Evolutionary conservation across 441 rosid genomes (phyloP), one percentile per base, ranked within the genome.

Genomic region (Viola pubescens): DNA sequence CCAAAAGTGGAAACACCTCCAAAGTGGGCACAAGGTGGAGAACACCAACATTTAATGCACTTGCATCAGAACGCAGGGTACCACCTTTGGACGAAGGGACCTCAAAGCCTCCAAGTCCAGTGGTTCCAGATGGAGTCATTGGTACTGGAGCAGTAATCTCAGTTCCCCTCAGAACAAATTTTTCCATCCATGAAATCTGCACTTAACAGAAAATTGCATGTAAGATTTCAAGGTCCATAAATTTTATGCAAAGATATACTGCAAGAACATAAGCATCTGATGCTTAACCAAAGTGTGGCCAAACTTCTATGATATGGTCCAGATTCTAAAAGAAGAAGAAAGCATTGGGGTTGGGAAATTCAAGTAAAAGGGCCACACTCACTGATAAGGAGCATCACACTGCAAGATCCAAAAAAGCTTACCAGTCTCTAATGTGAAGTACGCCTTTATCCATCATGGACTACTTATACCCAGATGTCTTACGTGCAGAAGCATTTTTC

Each of bases 121-220:
- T 94, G 44, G 99, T 94, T 75, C 94, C 94, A 1, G 94, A 73
- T 44, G 90, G 89, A 74, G 91, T 75, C 97, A 88, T 83, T 12
- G 97, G 99, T 58, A 94, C 97, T 70, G 99, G 99, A 48, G 99
- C 99, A 53, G 85, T 88, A 70, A 94, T 94, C 82, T 90, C 94
- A 73, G 87, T 94, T 66, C 97, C 99, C 78, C 81, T 88, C 64
- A 76, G 73, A 64, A 94, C 91, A 77, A 94, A 94, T 71, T 94
- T 94, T 64, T 94, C 94, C 99, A 90, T 90, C 99, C 99, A 94
- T 0, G 99, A 94, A 66, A 94, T 94, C 99, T 94, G 78, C 75
- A 73, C 34, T 66, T 46, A 57, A 72, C 11, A 61, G 14, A 43
- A 54, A 52, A 66, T 55, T 45, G 14, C 8, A 38, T 45, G 53